Base-by-base conservation (phyloP, 148 eudicot species). In the Nepenthes mirabilis region DNA sequence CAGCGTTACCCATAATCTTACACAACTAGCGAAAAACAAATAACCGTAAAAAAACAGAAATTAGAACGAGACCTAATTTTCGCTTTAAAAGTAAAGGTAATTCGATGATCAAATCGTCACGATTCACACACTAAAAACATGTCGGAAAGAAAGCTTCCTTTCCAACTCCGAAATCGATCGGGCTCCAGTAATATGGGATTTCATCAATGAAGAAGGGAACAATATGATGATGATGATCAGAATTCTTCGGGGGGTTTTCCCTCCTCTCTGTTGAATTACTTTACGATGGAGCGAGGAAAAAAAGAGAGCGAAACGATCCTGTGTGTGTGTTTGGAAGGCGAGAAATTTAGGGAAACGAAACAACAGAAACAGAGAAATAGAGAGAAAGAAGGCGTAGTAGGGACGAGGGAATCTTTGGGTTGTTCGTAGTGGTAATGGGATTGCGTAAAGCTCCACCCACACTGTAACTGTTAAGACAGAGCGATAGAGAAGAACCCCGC, bases 1-100 rank as follows among this genome's bases (percentile, higher is more conserved):
- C 80, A 12, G 54, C 65, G 68, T 88, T 88, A 40, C 96, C 96
- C 93, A 85, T 89, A 6, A 36, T 49, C 43, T 52, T 23, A 23
- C 23, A 23, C 23, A 23, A 23, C 23, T 23, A 23, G 23, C 23
- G 23, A 62, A 62, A 68, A 36, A 11, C 10, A 5, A 23, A 7
- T 2, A 52, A 58, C 40, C 43, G 9, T 13, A 1, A 11, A 50
- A 13, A 1, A 57, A 6, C 6, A 23, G n/a, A n/a, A 52, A 34
- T 6, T 32, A 5, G 2, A 48, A 33, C 14, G 6, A 37, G 52
- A 11, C 59, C 33, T 11, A 37, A 37, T 11, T 9, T 34, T 36
- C 58, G 9, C n/a, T 11, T 10, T 32, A 9, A 40, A 8, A 8
- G 45, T 40, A 8, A 23, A 23, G 45, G 1, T 40, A 40, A 40